Conservation (phyloP, 2,329 filamentous ascomycete genomes). For the Byssochlamys sp. region DNA sequence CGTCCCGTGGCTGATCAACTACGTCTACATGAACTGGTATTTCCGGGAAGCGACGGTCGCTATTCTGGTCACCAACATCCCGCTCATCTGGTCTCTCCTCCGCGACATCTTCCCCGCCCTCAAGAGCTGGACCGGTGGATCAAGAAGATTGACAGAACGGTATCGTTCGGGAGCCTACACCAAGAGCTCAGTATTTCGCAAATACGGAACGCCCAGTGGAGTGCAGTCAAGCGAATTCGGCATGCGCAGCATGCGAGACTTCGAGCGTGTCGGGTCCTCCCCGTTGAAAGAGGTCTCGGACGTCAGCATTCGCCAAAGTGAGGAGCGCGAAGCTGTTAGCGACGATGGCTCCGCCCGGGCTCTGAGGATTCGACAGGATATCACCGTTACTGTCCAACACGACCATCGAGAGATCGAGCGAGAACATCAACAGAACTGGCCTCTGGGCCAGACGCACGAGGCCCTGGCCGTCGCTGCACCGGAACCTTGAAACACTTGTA, state of each 20-base stretch:
- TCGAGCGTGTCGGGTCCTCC: constrained; percentile 11
- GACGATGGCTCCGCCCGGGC: constrained; percentile 30
- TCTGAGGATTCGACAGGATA: constrained; percentile 30
- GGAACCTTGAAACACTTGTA: neutral
- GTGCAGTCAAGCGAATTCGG: constrained; percentile 19
- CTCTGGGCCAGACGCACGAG: neutral
- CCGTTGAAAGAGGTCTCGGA: constrained; percentile 19
- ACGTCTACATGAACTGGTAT: constrained; percentile 41
- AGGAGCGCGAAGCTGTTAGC: constrained; percentile 21
- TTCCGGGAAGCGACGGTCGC: constrained; percentile 38
- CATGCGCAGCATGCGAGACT: constrained; percentile 24
- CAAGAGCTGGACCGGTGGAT: constrained; percentile 32
- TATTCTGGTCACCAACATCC: constrained; percentile 43
- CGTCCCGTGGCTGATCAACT: constrained; percentile 31
- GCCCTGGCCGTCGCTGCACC: neutral
- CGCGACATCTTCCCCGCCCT: constrained; percentile 39
- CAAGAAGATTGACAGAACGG: constrained; percentile 22
- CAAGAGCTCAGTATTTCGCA: constrained; percentile 6
- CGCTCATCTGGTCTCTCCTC: constrained; percentile 43
- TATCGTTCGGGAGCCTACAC: constrained; percentile 12
- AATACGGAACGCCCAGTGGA: constrained; percentile 21
- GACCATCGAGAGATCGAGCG: constrained; percentile 1
- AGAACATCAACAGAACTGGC: neutral
- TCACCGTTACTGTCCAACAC: constrained; percentile 23
- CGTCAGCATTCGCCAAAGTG: constrained; percentile 16